These are phyloP conservation scores for Mucor racemosus DNA, from an alignment of 371 early-diverging fungal species.

Conservation along the genomic window DNA sequence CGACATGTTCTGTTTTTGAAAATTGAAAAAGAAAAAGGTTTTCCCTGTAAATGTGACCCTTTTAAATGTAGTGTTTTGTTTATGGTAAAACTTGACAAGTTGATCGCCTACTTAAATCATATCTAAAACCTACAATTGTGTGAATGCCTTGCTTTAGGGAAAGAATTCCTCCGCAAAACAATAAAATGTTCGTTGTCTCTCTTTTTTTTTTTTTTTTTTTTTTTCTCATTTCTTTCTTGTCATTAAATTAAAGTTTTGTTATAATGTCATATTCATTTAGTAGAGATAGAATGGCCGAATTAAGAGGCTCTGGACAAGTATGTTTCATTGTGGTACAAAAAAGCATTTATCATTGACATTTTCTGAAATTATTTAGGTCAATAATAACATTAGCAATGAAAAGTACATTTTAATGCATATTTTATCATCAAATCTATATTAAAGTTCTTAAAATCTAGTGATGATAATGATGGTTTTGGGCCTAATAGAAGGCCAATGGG, in stretches of 20 bases:
- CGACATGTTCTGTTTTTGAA: background rate
- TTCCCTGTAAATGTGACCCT: background rate
- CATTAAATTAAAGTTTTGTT: background rate
- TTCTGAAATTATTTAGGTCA: background rate
- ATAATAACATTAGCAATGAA: background rate
- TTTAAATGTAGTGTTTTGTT: background rate
- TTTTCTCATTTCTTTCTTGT: background rate
- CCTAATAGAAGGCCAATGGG: slow-evolving; percentile 1
- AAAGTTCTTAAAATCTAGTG: background rate
- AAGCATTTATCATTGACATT: slow-evolving; percentile 1
- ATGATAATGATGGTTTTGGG: background rate
- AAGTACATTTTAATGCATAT: background rate
- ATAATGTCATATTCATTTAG: slow-evolving; percentile 41
- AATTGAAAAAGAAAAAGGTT: background rate
- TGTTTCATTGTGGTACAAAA: background rate
- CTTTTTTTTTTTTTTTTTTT: background rate
- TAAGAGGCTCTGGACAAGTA: slow-evolving; percentile 18
- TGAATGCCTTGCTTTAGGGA: background rate
- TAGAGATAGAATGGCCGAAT: slow-evolving; percentile 41
- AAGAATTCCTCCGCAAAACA: background rate
- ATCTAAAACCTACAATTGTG: background rate
- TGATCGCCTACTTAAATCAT: background rate
- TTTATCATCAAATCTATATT: background rate
- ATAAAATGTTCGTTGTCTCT: background rate
- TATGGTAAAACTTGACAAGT: background rate